Evolutionary conservation across 495 filamentous ascomycete genomes (phyloP), one percentile per base, ranked within the genome.

Genomic region (Penicillium manginii): DNA sequence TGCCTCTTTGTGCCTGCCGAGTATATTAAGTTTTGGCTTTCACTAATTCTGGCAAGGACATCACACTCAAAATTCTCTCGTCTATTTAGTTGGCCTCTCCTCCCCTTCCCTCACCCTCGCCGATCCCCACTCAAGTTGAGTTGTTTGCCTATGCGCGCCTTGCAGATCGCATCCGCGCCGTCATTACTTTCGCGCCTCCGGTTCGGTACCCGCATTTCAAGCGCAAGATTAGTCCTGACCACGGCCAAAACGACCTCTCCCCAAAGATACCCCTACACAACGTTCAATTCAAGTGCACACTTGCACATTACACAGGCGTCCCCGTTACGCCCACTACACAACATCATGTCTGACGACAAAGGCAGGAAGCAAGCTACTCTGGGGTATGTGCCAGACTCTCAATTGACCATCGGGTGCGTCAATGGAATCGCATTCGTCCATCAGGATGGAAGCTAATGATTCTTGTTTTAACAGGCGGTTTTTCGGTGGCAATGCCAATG

Each of bases 381-480:
- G 69, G 91, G 91, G 93, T 98, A 97, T 80, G 93, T 96, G 46
- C 87, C 83, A 71, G 79, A 87, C 55, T 81, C 84, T 52, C 92
- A 97, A 77, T 82, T 84, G 64, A 96, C 89, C 55, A 77, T 96
- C 70, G 86, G 90, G 93, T 96, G 84, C 80, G 91, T 87, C 64
- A 58, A 54, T 56, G 9, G 31, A 17, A 32, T 18, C 5, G 45
- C 45, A 6, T 12, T 3, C 9, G 9, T 4, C 17, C n/a, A 17
- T n/a, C 8, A 1, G 6, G 14, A 17, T 23, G 19, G 18, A 11
- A 47, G 10, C 50, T 59, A 49, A 54, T 12, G 2, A 33, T 17
- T 35, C 46, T 45, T 15, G 17, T 14, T 43, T 51, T 11, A 48
- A 40, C 52, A 80, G 78, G 63, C 68, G 74, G 43, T 80, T 80